Percentiles rank a stretch among this genome's conserved stretches.
These are phyloP conservation scores for Dimocarpus longan DNA, from an alignment of 345 rosid genomes.

Conservation along the genomic window DNA sequence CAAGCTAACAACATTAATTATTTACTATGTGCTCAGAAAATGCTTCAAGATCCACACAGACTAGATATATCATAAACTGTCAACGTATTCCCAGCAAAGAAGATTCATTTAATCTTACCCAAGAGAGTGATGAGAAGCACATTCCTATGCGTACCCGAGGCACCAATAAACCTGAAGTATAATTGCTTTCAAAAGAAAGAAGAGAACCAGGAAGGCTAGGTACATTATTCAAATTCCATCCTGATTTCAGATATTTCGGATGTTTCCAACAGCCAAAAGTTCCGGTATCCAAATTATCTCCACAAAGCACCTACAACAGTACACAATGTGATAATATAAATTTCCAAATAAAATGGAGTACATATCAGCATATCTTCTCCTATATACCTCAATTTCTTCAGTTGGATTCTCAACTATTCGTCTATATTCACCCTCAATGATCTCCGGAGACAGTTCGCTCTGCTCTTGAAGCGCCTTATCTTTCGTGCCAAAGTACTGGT, in stretches of 20 bases:
- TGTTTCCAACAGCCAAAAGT: conserved; percentile 63
- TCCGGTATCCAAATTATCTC: conserved; percentile 44
- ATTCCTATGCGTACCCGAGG: conserved; percentile 70
- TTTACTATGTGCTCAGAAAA: not conserved
- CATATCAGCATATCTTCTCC: conserved; percentile 16
- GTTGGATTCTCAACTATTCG: conserved; percentile 57
- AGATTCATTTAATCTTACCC: conserved; percentile 55
- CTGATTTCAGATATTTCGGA: conserved; percentile 41
- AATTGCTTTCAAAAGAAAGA: conserved; percentile 53
- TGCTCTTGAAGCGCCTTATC: conserved; percentile 23
- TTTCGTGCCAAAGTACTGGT: conserved; percentile 40
- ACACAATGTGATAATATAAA: conserved; percentile 19
- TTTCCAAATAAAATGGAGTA: not conserved
- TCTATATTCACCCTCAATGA: conserved; percentile 63
- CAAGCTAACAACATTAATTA: not conserved
- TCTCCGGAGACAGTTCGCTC: conserved; percentile 40
- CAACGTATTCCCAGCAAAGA: not conserved
- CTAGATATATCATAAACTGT: not conserved
- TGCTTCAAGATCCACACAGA: not conserved
- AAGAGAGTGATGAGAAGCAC: conserved; percentile 61
- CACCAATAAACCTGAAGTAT: conserved; percentile 39
- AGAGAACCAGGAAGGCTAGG: conserved; percentile 70
- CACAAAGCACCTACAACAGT: conserved; percentile 55
- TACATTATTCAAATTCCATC: conserved; percentile 76
- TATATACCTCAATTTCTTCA: conserved; percentile 56